These are phyloP conservation scores for Monilinia fructicola DNA, from an alignment of 2,329 filamentous ascomycete genomes.

Conservation along the genomic window DNA sequence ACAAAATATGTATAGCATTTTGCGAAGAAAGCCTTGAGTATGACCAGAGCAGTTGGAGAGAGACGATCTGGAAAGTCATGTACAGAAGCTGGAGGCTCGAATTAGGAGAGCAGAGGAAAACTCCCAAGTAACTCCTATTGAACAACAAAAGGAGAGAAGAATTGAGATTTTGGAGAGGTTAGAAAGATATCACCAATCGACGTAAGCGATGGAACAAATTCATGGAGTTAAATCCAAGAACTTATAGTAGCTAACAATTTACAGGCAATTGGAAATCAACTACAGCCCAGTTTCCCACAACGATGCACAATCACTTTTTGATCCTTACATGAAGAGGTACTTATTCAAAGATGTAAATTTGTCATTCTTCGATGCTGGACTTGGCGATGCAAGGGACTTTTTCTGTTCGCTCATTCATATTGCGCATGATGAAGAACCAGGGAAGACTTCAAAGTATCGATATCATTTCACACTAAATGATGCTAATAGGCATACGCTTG, in stretches of 20 bases:
- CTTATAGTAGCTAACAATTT: neutral
- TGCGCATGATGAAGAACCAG: neutral
- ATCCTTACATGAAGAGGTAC: neutral
- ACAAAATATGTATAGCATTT: neutral
- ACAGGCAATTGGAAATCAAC: neutral
- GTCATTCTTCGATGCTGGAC: neutral
- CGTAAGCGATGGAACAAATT: neutral
- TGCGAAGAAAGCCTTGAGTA: neutral
- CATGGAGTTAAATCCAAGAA: neutral
- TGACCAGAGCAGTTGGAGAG: neutral
- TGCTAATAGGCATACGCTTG: neutral
- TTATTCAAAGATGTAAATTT: neutral
- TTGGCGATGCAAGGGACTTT: constrained; percentile 4
- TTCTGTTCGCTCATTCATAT: neutral
- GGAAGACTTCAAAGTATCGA: neutral
- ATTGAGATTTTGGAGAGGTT: neutral
- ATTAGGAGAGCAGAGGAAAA: neutral
- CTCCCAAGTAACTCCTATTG: neutral
- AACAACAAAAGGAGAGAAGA: neutral
- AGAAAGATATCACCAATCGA: neutral
- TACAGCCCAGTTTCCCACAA: neutral
- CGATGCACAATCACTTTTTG: neutral
- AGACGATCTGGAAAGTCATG: neutral
- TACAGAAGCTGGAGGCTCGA: neutral
- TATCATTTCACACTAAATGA: constrained; percentile 15